A percentile compares a stretch with the other conserved stretches of the same genome.
These are phyloP conservation scores for Phaeotremella fagi DNA, from an alignment of 768 basidiomycete species.

Conservation along the genomic window DNA sequence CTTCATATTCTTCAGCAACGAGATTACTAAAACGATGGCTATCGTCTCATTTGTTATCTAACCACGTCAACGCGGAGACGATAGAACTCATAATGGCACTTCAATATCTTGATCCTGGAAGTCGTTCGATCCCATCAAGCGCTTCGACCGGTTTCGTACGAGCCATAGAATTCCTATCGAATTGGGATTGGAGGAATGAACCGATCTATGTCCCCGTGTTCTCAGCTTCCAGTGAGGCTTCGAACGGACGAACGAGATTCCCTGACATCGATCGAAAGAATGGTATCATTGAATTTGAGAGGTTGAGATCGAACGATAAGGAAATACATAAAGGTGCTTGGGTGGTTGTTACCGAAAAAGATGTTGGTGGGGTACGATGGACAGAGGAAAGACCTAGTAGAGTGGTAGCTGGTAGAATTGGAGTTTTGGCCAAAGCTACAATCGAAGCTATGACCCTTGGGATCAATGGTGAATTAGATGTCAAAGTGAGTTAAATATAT, in stretches of 20 bases:
- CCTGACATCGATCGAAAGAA: slow-evolving; percentile 32
- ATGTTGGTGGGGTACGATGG: slow-evolving; percentile 72
- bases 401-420: slow-evolving; percentile 69
- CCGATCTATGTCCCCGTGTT: slow-evolving; percentile 70
- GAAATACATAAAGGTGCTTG: slow-evolving; percentile 56
- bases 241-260: slow-evolving; percentile 40
- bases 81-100: slow-evolving; percentile 79
- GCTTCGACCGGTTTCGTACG: slow-evolving; percentile 62
- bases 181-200: slow-evolving; percentile 67
- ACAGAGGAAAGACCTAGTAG: slow-evolving; percentile 60
- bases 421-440: slow-evolving; percentile 69
- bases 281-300: slow-evolving; percentile 47
- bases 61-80: slow-evolving; percentile 69
- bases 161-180: slow-evolving; percentile 66
- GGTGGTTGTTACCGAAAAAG: slow-evolving; percentile 72
- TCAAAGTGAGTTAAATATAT: slow-evolving; percentile 55
- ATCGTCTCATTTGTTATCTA: slow-evolving; percentile 71
- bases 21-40: slow-evolving; percentile 91
- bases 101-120: slow-evolving; percentile 63
- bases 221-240: slow-evolving; percentile 24
- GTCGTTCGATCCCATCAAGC: slow-evolving; percentile 59
- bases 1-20: slow-evolving; percentile 77
- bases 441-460: slow-evolving; percentile 57
- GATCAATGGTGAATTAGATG: slow-evolving; percentile 56
- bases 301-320: slow-evolving; percentile 44